Conservation (phyloP, 2,329 filamentous ascomycete species). For the Cladosporium sp. region DNA sequence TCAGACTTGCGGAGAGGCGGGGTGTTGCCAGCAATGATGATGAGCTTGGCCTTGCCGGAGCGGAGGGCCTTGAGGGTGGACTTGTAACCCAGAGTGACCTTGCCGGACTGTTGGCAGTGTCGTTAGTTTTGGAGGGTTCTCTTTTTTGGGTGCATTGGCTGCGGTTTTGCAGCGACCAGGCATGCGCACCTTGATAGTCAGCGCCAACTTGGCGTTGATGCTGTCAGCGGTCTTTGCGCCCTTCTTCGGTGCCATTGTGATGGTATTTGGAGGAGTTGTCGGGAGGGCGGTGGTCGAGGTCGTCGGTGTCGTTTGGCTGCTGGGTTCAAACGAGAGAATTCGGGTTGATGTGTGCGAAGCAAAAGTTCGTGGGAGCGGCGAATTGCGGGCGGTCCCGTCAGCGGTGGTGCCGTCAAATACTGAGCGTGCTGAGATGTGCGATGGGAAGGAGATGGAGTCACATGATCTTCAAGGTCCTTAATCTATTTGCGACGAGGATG, state of each 20-base stretch:
- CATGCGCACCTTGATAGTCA: slow-evolving; percentile 32
- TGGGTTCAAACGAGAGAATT: not conserved
- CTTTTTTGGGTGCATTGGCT: not conserved
- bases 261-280: slow-evolving; percentile 20
- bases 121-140: slow-evolving; percentile 16
- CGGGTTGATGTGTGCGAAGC: not conserved
- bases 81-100: slow-evolving; percentile 87
- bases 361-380: slow-evolving; percentile 4
- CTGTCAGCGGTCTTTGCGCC: slow-evolving; percentile 81
- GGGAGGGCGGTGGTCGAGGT: slow-evolving; percentile 11
- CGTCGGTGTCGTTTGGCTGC: slow-evolving; percentile 13
- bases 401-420: too few relatives aligned
- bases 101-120: slow-evolving; percentile 38
- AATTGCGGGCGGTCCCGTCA: not conserved
- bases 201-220: slow-evolving; percentile 66
- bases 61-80: slow-evolving; percentile 86
- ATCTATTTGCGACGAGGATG: too few relatives aligned
- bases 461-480: too few relatives aligned
- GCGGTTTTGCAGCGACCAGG: not conserved
- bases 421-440: too few relatives aligned
- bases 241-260: slow-evolving; percentile 70
- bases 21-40: slow-evolving; percentile 94
- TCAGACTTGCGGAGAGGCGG: slow-evolving; percentile 97
- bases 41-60: slow-evolving; percentile 96
- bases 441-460: too few relatives aligned